phyloP scores from a whole-genome alignment of 148 eudicot species.

The Amaranthus cruentus region DNA sequence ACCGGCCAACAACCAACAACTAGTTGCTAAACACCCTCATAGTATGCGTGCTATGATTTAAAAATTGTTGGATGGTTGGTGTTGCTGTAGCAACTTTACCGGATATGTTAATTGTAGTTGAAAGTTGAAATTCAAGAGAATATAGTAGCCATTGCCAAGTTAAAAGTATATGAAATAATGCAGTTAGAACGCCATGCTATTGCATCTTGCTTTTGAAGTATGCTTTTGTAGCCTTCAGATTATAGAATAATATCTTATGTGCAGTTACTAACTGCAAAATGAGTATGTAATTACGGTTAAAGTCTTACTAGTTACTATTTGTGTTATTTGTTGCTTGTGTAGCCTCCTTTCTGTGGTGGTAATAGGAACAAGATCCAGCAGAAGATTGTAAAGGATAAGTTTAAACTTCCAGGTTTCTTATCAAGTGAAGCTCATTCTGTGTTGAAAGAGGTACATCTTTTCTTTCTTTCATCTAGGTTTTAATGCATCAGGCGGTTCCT shows the following conservation, averaged over 20 bases:
- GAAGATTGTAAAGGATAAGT: conserved; percentile 77
- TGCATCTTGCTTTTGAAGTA: background rate
- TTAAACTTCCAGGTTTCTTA: conserved; percentile 74
- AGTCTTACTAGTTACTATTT: background rate
- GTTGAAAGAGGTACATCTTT: conserved; percentile 64
- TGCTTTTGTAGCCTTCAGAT: background rate
- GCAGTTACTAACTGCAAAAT: background rate
- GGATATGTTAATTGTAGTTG: background rate
- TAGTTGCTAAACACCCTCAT: background rate
- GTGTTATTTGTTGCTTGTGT: conserved; percentile 23
- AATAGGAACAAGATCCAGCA: conserved; percentile 69
- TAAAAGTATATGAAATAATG: too few species aligned
- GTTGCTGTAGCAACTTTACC: background rate
- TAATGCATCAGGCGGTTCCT: background rate
- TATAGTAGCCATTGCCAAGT: too few species aligned
- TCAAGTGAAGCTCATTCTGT: conserved; percentile 82
- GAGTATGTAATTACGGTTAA: background rate
- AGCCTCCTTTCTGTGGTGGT: conserved; percentile 86
- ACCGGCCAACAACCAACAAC: too few species aligned
- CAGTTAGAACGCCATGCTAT: background rate
- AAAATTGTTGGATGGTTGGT: background rate
- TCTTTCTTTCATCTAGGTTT: background rate
- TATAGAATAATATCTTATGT: background rate
- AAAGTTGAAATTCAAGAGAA: too few species aligned
- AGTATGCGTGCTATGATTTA: background rate